Evolutionary conservation across 495 filamentous ascomycete genomes (phyloP).

Genomic region (Penicillium malachiteum): DNA sequence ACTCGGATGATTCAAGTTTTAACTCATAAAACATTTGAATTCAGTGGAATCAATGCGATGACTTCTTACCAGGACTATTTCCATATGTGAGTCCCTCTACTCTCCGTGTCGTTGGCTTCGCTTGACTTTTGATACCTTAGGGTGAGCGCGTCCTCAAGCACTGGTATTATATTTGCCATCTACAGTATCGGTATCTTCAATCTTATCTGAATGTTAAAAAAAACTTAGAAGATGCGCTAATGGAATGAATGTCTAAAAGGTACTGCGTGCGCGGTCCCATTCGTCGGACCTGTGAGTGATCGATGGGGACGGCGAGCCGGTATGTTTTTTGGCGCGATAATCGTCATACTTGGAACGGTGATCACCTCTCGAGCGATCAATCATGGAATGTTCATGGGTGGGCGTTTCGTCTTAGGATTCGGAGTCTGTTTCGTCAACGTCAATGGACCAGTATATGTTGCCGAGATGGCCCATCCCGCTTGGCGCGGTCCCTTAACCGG

Average conservation of each 20-base stretch:
- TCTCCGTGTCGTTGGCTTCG: conserved; percentile 6
- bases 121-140: conserved; percentile 1
- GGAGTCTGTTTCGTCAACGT: conserved; percentile 65
- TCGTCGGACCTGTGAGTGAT: conserved; percentile 24
- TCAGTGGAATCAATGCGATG: conserved; percentile 33
- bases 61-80: conserved; percentile 37
- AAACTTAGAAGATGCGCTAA: background rate
- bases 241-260: background rate
- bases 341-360: conserved; percentile 58
- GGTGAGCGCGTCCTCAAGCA: conserved; percentile 25
- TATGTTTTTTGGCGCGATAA: conserved; percentile 58
- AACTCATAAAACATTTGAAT: no score
- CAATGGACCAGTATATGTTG: conserved; percentile 68
- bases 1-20: no score
- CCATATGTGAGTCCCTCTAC: conserved; percentile 29
- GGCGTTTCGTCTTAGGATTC: conserved; percentile 71
- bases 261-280: conserved; percentile 13
- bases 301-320: conserved; percentile 56
- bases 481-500: conserved; percentile 65
- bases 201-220: background rate
- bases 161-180: conserved; percentile 57
- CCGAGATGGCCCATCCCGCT: conserved; percentile 69
- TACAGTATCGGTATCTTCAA: conserved; percentile 50
- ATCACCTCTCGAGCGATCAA: conserved; percentile 48
- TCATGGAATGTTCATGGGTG: conserved; percentile 61